phyloP scores from a whole-genome alignment of 495 filamentous ascomycete genomes.

The Penicillium samsonianum region DNA sequence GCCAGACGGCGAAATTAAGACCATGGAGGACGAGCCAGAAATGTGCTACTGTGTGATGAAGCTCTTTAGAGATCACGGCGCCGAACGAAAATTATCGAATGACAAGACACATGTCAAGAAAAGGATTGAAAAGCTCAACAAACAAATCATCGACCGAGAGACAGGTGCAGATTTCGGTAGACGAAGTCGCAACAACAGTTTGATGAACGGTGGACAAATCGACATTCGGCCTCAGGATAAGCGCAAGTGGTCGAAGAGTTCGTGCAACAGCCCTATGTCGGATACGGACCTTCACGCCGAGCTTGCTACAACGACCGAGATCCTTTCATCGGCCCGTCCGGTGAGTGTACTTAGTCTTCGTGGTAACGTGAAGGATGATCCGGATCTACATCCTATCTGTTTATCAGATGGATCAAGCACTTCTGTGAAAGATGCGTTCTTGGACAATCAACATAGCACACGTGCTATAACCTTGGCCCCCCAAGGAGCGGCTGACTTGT shows the following conservation, averaged over 20 bases:
- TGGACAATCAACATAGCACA: constrained; percentile 56
- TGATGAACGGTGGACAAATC: constrained; percentile 43
- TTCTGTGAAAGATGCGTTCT: too few species aligned
- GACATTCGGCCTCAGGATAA: constrained; percentile 67
- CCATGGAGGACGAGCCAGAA: constrained; percentile 55
- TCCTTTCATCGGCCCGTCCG: constrained; percentile 84
- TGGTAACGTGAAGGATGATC: constrained; percentile 77
- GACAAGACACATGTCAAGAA: constrained; percentile 89
- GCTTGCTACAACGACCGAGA: constrained; percentile 75
- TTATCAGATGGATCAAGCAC: too few species aligned
- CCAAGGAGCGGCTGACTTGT: constrained; percentile 24
- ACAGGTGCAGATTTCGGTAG: constrained; percentile 78
- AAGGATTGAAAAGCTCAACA: constrained; percentile 88
- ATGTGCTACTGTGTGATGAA: constrained; percentile 93
- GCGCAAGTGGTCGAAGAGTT: constrained; percentile 39
- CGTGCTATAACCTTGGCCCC: constrained; percentile 49
- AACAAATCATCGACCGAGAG: constrained; percentile 82
- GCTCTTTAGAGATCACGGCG: constrained; percentile 90
- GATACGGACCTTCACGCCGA: constrained; percentile 80
- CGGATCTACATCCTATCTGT: too few species aligned
- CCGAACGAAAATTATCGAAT: constrained; percentile 89
- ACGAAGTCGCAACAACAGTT: constrained; percentile 64
- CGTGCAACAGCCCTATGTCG: constrained; percentile 71
- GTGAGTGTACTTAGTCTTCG: constrained; percentile 76
- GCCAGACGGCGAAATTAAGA: constrained; percentile 41